Base-by-base conservation (phyloP, 352 stramenopile species). In the Phytophthora syringae region DNA sequence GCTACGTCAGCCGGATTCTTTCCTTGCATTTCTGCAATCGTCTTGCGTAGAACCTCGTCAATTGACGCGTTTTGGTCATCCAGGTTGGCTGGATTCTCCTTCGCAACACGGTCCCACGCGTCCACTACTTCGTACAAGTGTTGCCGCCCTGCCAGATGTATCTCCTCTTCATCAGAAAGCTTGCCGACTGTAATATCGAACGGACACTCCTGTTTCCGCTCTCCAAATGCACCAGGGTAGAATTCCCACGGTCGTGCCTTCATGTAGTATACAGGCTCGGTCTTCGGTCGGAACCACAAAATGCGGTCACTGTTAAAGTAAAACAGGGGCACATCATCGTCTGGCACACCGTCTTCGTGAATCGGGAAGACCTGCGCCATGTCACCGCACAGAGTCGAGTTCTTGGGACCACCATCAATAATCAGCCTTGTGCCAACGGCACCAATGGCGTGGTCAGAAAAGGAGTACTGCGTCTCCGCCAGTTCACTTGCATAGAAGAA, bases 301-400 rank as follows among this genome's bases (percentile, higher is more conserved):
- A 84, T 79, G 21, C 74, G 63, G 60, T 84, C 72, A 53, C 76
- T 84, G 60, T 80, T 84, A 52, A 81, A 75, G 54, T 81, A 84
- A 13, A 81, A 66, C 30, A 67, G 34, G 7, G 60, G 53, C 10
- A 72, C 60, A 30, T 72, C 70, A 43, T 67, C 59, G 15, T 48
- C 60, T 32, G 53, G 60, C 7, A 60, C 50, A 21, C 39, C 63
- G 15, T 52, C 30, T 36, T 24, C 44, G 20, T 67, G 48, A 25
- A 72, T 64, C 1, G 73, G 76, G 49, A 73, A 79, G 27, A 70
- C 79, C 21, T 85, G 77, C 40, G 80, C 58, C 40, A 67, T 61
- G 47, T 85, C 74, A 28, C 77, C 77, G 30, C 77, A 85, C 24
- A 85, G 50, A 15, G 64, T 61, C 3, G 47, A 57, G 11, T 74